Percentiles rank a stretch among this genome's conserved stretches.
Evolutionary conservation across 2,329 filamentous ascomycete species (phyloP).

Genomic region (Pyrenochaeta sp.): DNA sequence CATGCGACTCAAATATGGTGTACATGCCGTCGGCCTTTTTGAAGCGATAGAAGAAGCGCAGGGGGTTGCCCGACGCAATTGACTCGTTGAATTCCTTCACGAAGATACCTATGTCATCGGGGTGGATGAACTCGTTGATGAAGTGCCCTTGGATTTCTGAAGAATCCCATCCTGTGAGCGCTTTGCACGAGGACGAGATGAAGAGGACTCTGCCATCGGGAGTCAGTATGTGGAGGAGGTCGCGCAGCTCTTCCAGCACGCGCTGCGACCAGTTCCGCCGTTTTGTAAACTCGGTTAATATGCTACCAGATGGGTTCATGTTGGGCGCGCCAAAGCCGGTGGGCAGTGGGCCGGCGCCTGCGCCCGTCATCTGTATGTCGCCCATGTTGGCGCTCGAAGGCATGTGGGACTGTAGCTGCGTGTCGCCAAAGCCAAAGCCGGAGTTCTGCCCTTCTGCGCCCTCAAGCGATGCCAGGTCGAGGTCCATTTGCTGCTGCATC

Average conservation of each 20-base stretch:
- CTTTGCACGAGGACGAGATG: conserved; percentile 79
- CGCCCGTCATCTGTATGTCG: conserved; percentile 52
- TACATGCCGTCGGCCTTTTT: conserved; percentile 77
- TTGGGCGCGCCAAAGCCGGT: conserved; percentile 61
- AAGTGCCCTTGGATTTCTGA: conserved; percentile 77
- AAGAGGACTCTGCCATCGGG: conserved; percentile 85
- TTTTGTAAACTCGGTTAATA: conserved; percentile 71
- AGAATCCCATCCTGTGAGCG: conserved; percentile 77
- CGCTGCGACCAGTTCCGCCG: conserved; percentile 84
- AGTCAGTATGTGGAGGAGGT: conserved; percentile 87
- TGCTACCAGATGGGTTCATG: conserved; percentile 59
- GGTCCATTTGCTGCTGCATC: conserved; percentile 47
- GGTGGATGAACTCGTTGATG: conserved; percentile 83
- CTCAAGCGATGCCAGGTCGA: conserved; percentile 53
- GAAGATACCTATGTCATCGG: conserved; percentile 84
- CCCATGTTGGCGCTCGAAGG: conserved; percentile 34
- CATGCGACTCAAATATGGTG: conserved; percentile 87
- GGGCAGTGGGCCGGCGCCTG: conserved; percentile 64
- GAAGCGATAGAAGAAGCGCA: conserved; percentile 89
- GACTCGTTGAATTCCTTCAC: conserved; percentile 89
- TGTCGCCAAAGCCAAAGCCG: conserved; percentile 33
- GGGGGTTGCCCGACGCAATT: conserved; percentile 78
- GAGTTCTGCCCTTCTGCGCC: conserved; percentile 31
- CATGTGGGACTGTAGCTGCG: conserved; percentile 36
- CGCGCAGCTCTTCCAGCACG: conserved; percentile 87